A percentile compares a stretch with the other conserved stretches of the same genome.
Conservation (phyloP, 2,329 filamentous ascomycete species). For the Pleomassaria siparia region DNA sequence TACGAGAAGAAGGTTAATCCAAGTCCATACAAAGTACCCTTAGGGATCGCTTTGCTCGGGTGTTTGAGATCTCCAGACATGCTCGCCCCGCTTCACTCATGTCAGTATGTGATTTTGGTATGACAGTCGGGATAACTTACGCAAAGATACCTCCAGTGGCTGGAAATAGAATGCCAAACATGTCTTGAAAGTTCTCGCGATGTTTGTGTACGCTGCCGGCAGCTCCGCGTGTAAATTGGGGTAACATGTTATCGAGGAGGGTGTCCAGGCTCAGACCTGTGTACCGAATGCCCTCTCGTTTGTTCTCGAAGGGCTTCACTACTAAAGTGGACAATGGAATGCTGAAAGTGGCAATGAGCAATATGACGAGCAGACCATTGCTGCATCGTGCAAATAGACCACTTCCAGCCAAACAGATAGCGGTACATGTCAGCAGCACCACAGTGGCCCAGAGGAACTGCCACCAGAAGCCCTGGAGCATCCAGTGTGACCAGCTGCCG, state of each 20-base stretch:
- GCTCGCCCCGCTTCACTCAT: conserved; percentile 67
- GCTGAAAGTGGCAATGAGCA: conserved; percentile 74
- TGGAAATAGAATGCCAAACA: conserved; percentile 86
- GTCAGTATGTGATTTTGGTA: not conserved
- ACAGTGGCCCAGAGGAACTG: conserved; percentile 74
- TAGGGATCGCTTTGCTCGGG: conserved; percentile 81
- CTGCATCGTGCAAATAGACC: conserved; percentile 78
- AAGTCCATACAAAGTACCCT: conserved; percentile 79
- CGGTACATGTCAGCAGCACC: conserved; percentile 70
- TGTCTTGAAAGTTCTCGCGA: conserved; percentile 71
- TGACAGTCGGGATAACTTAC: conserved; percentile 34
- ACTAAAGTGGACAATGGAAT: conserved; percentile 78
- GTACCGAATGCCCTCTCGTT: conserved; percentile 67
- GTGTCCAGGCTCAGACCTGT: conserved; percentile 75
- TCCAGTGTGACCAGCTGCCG: conserved; percentile 59
- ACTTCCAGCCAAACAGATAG: conserved; percentile 77
- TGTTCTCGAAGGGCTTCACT: conserved; percentile 66
- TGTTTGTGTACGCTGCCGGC: conserved; percentile 64
- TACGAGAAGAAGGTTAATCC: conserved; percentile 75
- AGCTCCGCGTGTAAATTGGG: conserved; percentile 63
- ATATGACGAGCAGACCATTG: conserved; percentile 70
- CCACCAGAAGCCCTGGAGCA: conserved; percentile 75
- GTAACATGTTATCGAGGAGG: conserved; percentile 72
- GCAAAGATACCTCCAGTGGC: conserved; percentile 64
- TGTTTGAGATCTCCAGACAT: conserved; percentile 87